Evolutionary conservation across 352 stramenopile species (phyloP).

Genomic region (Lagenidium giganteum): DNA sequence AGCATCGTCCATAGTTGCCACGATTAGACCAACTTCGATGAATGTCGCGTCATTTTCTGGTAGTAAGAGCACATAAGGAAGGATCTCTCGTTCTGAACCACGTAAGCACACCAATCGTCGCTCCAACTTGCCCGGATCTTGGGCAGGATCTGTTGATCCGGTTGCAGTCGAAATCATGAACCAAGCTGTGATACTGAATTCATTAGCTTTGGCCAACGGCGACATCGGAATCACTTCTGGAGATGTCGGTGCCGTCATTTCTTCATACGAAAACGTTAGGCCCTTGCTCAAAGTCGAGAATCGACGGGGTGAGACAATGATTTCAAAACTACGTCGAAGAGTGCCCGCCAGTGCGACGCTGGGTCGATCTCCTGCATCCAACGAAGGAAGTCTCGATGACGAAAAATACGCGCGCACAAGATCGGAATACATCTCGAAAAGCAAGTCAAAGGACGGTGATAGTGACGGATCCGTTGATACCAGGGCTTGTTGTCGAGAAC

Average conservation of each 20-base stretch:
- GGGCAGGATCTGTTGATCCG: not conserved
- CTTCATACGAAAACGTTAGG: constrained; percentile 35
- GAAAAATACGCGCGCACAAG: too few relatives aligned
- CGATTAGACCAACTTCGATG: constrained; percentile 43
- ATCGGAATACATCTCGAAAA: not conserved
- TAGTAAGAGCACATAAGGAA: constrained; percentile 39
- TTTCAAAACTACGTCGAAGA: constrained; percentile 56
- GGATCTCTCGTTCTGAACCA: constrained; percentile 42
- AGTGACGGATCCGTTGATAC: not conserved
- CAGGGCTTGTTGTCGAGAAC: not conserved
- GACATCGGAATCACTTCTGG: constrained; percentile 22
- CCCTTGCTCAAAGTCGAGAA: constrained; percentile 49
- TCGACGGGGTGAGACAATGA: constrained; percentile 37
- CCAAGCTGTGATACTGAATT: constrained; percentile 84
- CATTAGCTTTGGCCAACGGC: constrained; percentile 38
- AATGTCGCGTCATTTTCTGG: constrained; percentile 28
- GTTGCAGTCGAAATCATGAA: constrained; percentile 45
- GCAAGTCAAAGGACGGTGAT: not conserved
- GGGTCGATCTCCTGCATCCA: too few relatives aligned
- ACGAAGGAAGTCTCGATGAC: too few relatives aligned
- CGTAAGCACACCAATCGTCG: constrained; percentile 62
- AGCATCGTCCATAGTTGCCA: too few relatives aligned
- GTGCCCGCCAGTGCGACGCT: too few relatives aligned
- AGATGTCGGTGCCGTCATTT: constrained; percentile 23
- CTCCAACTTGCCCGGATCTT: constrained; percentile 1